These are phyloP conservation scores for Hymenoscyphus salicellus DNA, from an alignment of 2,329 filamentous ascomycete species.

Conservation along the genomic window DNA sequence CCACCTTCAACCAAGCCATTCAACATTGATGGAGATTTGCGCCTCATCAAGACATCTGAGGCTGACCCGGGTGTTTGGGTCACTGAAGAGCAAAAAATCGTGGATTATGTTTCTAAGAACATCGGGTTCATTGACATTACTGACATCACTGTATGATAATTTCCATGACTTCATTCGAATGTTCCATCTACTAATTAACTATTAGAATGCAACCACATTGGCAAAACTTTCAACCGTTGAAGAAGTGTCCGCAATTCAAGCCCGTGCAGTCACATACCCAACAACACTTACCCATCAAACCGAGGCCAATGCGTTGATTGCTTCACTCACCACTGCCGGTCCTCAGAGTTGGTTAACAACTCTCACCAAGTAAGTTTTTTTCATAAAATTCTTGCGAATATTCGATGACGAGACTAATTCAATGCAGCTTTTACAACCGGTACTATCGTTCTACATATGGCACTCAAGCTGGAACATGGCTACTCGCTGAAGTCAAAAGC, in stretches of 20 bases:
- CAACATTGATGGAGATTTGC: conserved; percentile 1
- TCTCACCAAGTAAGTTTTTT: conserved; percentile 13
- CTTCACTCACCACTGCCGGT: conserved; percentile 6
- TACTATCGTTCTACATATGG: conserved; percentile 16
- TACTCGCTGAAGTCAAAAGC: conserved; percentile 8
- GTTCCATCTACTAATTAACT: background rate
- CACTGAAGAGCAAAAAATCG: conserved; percentile 21
- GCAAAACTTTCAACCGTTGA: background rate
- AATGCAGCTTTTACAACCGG: conserved; percentile 10
- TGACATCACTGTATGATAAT: conserved; percentile 15
- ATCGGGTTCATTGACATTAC: conserved; percentile 22
- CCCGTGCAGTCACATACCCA: conserved; percentile 15
- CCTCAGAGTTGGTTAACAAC: conserved; percentile 10
- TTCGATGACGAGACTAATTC: background rate
- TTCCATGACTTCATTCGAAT: background rate
- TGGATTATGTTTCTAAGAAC: conserved; percentile 17
- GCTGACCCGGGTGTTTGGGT: conserved; percentile 16
- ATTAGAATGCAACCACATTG: conserved; percentile 6
- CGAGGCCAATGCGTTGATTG: conserved; percentile 12
- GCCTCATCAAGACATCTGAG: conserved; percentile 20
- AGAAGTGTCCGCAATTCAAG: background rate
- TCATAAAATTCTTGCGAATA: background rate
- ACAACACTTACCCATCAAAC: conserved; percentile 10
- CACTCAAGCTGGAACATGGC: conserved; percentile 10
- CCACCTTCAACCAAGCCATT: background rate